Conservation (phyloP, 805 yeast genomes). For the Gaillardinia entomophila region DNA sequence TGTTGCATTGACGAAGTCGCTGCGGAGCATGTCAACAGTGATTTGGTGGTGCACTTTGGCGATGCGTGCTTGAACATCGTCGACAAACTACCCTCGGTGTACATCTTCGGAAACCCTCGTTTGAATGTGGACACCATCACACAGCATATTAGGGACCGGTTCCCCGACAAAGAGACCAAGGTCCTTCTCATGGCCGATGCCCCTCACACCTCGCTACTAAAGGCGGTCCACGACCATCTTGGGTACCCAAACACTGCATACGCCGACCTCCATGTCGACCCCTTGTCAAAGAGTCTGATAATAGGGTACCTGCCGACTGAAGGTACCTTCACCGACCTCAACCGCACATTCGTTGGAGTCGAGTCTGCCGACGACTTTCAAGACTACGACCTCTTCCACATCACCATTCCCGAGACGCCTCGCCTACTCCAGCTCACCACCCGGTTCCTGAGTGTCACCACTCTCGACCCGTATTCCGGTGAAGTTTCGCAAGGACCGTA, state of each 20-base stretch:
- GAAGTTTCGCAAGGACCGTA: conserved; percentile 50
- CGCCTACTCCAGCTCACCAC: conserved; percentile 72
- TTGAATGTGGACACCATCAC: conserved; percentile 39
- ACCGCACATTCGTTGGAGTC: conserved; percentile 12
- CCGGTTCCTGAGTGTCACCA: conserved; percentile 48
- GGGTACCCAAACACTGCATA: conserved; percentile 25
- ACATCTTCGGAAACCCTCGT: conserved; percentile 69
- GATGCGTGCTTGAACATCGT: conserved; percentile 88
- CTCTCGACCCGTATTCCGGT: conserved; percentile 40
- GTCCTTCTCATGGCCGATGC: conserved; percentile 73
- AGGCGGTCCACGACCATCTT: conserved; percentile 29
- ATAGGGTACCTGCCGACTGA: conserved; percentile 33
- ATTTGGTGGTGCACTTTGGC: conserved; percentile 86
- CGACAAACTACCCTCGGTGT: conserved; percentile 65
- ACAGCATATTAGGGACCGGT: conserved; percentile 35
- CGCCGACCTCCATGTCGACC: conserved; percentile 26
- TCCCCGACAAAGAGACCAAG: conserved; percentile 30
- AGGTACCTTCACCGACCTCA: conserved; percentile 5
- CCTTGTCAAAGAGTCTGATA: conserved; percentile 28
- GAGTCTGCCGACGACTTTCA: conserved; percentile 23
- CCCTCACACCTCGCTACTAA: conserved; percentile 48
- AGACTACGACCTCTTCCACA: conserved; percentile 60
- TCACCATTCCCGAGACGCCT: conserved; percentile 73
- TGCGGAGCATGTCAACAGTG: conserved; percentile 85
- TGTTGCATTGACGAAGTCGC: conserved; percentile 98